Evolutionary conservation across 345 rosid species (phyloP).

Genomic region (Ricinus communis): DNA sequence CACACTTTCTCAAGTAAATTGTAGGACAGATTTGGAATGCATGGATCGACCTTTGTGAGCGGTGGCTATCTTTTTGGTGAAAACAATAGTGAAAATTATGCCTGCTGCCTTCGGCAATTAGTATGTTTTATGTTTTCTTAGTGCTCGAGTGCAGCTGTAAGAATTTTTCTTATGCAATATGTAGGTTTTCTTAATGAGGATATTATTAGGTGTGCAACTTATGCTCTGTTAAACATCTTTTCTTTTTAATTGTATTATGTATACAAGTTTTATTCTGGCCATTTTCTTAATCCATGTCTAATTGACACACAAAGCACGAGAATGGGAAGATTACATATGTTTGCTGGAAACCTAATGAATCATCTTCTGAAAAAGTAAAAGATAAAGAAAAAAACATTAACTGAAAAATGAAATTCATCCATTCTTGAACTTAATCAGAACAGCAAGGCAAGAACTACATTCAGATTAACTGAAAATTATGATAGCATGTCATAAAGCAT

Average conservation of each 20-base stretch:
- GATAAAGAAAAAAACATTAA: no score
- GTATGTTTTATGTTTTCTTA: conserved; percentile 10
- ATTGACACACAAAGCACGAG: not conserved
- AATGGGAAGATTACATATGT: no score
- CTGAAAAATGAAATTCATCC: no score
- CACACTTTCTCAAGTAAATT: conserved; percentile 66
- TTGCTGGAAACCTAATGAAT: no score
- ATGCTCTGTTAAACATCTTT: conserved; percentile 5
- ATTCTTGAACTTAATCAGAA: no score
- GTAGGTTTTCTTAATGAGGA: conserved; percentile 17
- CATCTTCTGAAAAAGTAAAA: no score
- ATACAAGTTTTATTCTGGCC: not conserved
- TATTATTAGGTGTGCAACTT: conserved; percentile 3
- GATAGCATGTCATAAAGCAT: no score
- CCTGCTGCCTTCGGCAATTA: conserved; percentile 16
- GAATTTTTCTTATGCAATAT: conserved; percentile 17
- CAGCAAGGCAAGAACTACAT: no score
- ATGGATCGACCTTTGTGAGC: conserved; percentile 6
- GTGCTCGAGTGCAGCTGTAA: conserved; percentile 15
- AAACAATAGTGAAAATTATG: conserved; percentile 8
- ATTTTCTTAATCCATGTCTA: not conserved
- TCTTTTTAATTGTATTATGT: not conserved
- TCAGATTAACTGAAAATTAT: no score
- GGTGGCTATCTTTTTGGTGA: conserved; percentile 16
- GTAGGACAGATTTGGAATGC: not conserved